These are phyloP conservation scores for Glycine latifolia DNA, from an alignment of 306 rosid genomes.

Conservation along the genomic window DNA sequence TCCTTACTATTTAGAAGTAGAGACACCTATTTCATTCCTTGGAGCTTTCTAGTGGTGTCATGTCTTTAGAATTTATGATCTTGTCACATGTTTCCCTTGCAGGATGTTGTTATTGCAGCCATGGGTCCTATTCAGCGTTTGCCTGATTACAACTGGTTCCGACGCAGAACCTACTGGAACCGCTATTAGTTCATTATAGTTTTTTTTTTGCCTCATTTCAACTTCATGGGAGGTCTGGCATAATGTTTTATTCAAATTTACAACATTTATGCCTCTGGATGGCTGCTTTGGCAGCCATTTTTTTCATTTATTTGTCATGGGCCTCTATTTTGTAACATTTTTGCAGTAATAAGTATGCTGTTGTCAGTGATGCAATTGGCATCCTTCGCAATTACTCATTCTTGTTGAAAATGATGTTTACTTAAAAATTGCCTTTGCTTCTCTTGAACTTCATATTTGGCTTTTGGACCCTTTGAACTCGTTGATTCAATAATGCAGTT, in stretches of 20 bases:
- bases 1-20: neutral
- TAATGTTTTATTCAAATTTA: conserved; percentile 47
- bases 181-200: conserved; percentile 66
- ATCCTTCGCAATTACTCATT: conserved; percentile 27
- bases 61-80: neutral
- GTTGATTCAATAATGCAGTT: too few species aligned
- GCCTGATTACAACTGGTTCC: conserved; percentile 98
- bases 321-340: conserved; percentile 54
- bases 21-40: neutral
- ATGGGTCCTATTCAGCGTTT: conserved; percentile 83
- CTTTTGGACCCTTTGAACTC: too few species aligned
- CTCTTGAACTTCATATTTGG: neutral
- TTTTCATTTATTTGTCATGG: conserved; percentile 49
- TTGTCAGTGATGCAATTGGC: conserved; percentile 50
- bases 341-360: conserved; percentile 63
- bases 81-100: conserved; percentile 40
- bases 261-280: conserved; percentile 48
- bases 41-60: too few species aligned
- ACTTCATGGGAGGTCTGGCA: conserved; percentile 48
- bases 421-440: conserved; percentile 14
- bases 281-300: conserved; percentile 50
- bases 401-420: conserved; percentile 35
- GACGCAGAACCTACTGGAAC: conserved; percentile 99
- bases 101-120: conserved; percentile 95
- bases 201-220: conserved; percentile 44